phyloP scores from a whole-genome alignment of 371 early-diverging fungal species.

The Syncephalastrum monosporum region DNA sequence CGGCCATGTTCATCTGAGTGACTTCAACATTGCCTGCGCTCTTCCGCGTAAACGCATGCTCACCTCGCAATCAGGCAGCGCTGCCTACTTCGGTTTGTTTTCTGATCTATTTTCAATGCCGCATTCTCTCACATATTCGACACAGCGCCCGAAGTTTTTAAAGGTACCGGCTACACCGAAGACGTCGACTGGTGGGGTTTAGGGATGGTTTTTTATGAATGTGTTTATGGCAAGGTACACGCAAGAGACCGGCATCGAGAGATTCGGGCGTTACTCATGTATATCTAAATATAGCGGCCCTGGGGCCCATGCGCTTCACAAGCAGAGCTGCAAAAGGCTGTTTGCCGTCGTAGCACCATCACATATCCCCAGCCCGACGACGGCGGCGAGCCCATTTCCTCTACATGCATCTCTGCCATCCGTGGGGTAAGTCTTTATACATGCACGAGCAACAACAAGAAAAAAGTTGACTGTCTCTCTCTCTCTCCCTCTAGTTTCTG shows the following conservation, averaged over 20 bases:
- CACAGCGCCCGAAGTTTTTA: slow-evolving; percentile 76
- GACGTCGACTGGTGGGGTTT: slow-evolving; percentile 88
- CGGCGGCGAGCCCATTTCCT: slow-evolving; percentile 29
- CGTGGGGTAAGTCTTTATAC: slow-evolving; percentile 36
- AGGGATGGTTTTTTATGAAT: slow-evolving; percentile 75
- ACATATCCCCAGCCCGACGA: slow-evolving; percentile 36
- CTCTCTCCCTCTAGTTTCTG: slow-evolving; percentile 22
- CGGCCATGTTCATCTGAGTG: slow-evolving; percentile 70
- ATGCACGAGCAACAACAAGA: too few species aligned
- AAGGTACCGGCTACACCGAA: slow-evolving; percentile 56
- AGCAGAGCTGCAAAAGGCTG: slow-evolving; percentile 45
- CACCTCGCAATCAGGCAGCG: slow-evolving; percentile 67
- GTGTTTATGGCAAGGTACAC: slow-evolving; percentile 48
- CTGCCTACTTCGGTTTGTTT: slow-evolving; percentile 66
- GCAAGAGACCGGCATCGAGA: not conserved
- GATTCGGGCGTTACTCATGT: not conserved
- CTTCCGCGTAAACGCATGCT: slow-evolving; percentile 35
- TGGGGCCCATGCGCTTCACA: slow-evolving; percentile 5
- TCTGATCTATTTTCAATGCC: slow-evolving; percentile 53
- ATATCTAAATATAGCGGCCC: slow-evolving; percentile 1
- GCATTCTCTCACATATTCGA: slow-evolving; percentile 10
- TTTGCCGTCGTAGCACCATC: slow-evolving; percentile 30
- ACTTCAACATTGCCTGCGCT: slow-evolving; percentile 72
- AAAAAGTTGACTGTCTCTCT: too few species aligned
- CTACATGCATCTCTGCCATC: slow-evolving; percentile 51